These are phyloP conservation scores for Aspergillus panamensis DNA, from an alignment of 495 filamentous ascomycete genomes.

Conservation along the genomic window DNA sequence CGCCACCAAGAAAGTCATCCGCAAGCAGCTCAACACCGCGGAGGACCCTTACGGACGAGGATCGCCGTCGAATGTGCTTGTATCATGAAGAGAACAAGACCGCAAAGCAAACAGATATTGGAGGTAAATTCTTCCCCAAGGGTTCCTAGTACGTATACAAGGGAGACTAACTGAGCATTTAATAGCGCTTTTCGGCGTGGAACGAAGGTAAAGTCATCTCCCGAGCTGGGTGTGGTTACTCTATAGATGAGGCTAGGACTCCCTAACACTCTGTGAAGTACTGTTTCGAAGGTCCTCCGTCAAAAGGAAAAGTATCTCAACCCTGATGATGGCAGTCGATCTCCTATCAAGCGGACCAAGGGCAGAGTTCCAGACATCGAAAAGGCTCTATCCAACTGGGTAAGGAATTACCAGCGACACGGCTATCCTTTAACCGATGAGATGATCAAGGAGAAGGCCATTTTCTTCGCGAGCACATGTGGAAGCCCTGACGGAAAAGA, in stretches of 20 bases:
- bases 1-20: conserved; percentile 49
- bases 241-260: not conserved
- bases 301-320: conserved; percentile 96
- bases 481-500: conserved; percentile 72
- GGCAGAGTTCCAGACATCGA: conserved; percentile 94
- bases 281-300: conserved; percentile 94
- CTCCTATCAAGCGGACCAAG: conserved; percentile 84
- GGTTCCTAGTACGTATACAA: conserved; percentile 1
- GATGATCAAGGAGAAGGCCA: conserved; percentile 82
- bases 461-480: conserved; percentile 76
- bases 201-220: conserved; percentile 73
- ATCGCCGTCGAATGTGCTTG: conserved; percentile 88
- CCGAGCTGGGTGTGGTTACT: not conserved
- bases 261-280: conserved; percentile 55
- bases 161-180: conserved; percentile 25
- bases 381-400: conserved; percentile 87
- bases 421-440: conserved; percentile 75
- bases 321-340: conserved; percentile 79
- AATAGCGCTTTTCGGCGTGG: conserved; percentile 88
- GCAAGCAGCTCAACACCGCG: conserved; percentile 64
- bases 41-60: conserved; percentile 89
- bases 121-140: conserved; percentile 51
- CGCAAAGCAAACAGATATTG: conserved; percentile 98
- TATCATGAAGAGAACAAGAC: conserved; percentile 92
- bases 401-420: conserved; percentile 72